Evolutionary conservation across 1,284 basidiomycete species (phyloP).

Genomic region (Ceratobasidium sp.): DNA sequence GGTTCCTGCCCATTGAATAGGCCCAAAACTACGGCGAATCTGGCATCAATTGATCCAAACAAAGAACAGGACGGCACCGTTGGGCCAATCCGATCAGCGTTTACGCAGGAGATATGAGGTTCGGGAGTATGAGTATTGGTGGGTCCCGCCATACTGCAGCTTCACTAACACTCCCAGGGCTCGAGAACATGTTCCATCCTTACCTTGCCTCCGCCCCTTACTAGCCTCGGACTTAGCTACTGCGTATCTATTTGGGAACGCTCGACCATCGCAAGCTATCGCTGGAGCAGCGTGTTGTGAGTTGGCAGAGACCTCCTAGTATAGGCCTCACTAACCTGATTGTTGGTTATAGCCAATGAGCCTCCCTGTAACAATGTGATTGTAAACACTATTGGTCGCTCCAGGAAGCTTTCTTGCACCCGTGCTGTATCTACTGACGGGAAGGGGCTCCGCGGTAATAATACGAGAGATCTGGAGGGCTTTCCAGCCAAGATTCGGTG

Average conservation of each 20-base stretch:
- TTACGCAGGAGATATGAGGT: no score
- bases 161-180: no score
- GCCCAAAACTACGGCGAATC: no score
- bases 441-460: conserved; percentile 58
- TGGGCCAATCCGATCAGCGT: no score
- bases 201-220: background rate
- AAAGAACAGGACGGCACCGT: no score
- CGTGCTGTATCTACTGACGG: conserved; percentile 58
- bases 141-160: background rate
- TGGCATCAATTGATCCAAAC: no score
- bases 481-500: conserved; percentile 63
- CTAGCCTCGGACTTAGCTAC: background rate
- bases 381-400: conserved; percentile 52
- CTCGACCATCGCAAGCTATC: background rate
- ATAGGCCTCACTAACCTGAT: conserved; percentile 40
- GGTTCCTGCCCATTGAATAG: no score
- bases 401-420: conserved; percentile 54
- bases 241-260: background rate
- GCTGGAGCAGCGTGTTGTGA: conserved; percentile 45
- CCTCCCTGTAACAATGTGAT: conserved; percentile 55
- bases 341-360: conserved; percentile 57
- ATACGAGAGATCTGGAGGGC: conserved; percentile 58
- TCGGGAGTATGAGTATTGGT: background rate
- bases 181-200: background rate
- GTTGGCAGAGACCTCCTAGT: background rate